Evolutionary conservation across 2,329 filamentous ascomycete species (phyloP).

Genomic region (Neodidymelliopsis sp.): DNA sequence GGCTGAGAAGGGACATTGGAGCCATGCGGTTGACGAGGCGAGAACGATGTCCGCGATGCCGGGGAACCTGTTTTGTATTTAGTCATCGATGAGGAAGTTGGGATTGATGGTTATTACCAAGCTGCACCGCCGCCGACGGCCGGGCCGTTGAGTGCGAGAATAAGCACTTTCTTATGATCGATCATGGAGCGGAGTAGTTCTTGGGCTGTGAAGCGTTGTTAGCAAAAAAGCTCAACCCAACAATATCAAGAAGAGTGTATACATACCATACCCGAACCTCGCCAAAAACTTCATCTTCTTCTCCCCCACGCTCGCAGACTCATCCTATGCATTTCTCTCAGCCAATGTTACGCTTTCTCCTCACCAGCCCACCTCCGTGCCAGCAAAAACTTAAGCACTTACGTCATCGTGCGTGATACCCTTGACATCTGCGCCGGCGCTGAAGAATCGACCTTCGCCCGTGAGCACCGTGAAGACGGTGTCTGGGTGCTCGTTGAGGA

Average conservation of each 20-base stretch:
- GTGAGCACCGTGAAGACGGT: slow-evolving; percentile 61
- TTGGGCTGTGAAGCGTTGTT: slow-evolving; percentile 16
- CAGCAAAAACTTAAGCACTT: slow-evolving; percentile 12
- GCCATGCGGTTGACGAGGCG: slow-evolving; percentile 54
- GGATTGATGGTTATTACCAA: too few species aligned
- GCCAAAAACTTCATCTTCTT: slow-evolving; percentile 44
- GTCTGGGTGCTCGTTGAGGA: slow-evolving; percentile 56
- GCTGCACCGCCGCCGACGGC: slow-evolving; percentile 60
- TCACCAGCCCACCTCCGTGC: slow-evolving; percentile 1
- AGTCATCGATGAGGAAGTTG: too few species aligned
- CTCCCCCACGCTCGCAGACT: slow-evolving; percentile 34
- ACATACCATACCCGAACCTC: slow-evolving; percentile 42
- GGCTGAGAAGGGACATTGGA: slow-evolving; percentile 59
- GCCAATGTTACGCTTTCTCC: slow-evolving; percentile 7
- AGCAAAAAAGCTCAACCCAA: too few species aligned
- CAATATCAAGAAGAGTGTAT: too few species aligned
- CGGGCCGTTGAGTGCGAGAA: slow-evolving; percentile 60
- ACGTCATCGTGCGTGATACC: slow-evolving; percentile 30
- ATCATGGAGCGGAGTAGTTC: slow-evolving; percentile 57
- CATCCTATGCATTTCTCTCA: slow-evolving; percentile 22
- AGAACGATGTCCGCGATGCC: slow-evolving; percentile 60
- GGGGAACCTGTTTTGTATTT: too few species aligned
- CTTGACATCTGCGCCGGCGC: slow-evolving; percentile 58
- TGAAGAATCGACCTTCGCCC: slow-evolving; percentile 60
- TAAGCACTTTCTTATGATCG: slow-evolving; percentile 60